These are phyloP conservation scores for Epichloe uncinata DNA, from an alignment of 2,329 filamentous ascomycete species.

Conservation along the genomic window DNA sequence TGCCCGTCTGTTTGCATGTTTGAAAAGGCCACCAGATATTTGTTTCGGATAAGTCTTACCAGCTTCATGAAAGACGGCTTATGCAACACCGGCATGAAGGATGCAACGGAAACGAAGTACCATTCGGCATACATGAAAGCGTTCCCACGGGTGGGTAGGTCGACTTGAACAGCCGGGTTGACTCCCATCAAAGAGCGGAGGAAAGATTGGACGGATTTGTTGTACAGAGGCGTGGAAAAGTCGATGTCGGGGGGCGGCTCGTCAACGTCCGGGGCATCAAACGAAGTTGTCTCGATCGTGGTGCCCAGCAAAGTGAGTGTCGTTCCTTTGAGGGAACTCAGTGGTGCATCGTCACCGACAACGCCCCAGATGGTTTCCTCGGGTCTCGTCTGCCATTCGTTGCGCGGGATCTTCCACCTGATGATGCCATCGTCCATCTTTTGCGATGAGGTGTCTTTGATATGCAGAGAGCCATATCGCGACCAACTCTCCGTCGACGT, in stretches of 20 bases:
- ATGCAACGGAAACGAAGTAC: slow-evolving; percentile 61
- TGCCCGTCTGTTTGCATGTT: background rate
- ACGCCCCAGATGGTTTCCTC: slow-evolving; percentile 56
- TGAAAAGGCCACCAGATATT: background rate
- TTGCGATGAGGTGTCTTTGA: slow-evolving; percentile 18
- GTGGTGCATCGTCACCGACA: slow-evolving; percentile 45
- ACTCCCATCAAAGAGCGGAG: slow-evolving; percentile 50
- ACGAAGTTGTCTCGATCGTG: slow-evolving; percentile 65
- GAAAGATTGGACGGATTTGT: slow-evolving; percentile 61
- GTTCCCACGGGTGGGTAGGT: slow-evolving; percentile 49
- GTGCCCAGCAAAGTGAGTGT: slow-evolving; percentile 67
- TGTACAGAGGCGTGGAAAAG: slow-evolving; percentile 38
- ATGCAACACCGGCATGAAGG: slow-evolving; percentile 66
- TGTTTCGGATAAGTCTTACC: slow-evolving; percentile 29
- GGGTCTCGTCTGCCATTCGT: slow-evolving; percentile 26
- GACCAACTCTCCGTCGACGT: slow-evolving; percentile 18
- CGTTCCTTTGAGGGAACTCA: slow-evolving; percentile 65
- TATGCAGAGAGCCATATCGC: slow-evolving; percentile 19
- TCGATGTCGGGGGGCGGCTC: slow-evolving; percentile 32
- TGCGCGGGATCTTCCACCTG: slow-evolving; percentile 17
- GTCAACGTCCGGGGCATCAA: slow-evolving; percentile 52
- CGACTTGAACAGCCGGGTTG: slow-evolving; percentile 41
- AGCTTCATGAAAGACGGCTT: slow-evolving; percentile 58
- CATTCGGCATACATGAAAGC: slow-evolving; percentile 58
- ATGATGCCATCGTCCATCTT: slow-evolving; percentile 8